Evolutionary conservation across 2,329 filamentous ascomycete species (phyloP), one percentile per base, ranked within the genome.

Genomic region (Herpomyces periplanetae): DNA sequence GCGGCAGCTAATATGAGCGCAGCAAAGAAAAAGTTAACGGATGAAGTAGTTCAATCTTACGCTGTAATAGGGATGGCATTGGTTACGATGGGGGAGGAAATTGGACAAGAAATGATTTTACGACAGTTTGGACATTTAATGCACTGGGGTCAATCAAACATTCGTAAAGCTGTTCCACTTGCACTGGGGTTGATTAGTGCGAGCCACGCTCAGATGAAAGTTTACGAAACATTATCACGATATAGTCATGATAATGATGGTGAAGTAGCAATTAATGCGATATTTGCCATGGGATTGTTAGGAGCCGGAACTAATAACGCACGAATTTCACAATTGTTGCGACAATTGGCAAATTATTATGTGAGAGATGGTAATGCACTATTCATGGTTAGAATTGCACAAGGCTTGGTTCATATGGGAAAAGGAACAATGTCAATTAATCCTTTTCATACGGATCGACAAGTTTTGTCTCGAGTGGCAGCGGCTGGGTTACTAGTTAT

Each of bases 221-320:
- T 96, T 18, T 96, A 96, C 44, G 80, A 96, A 38, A 96, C 80
- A 1, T 48, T 96, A 5, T 96, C 80, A 19, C 53, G 80, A 34
- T 96, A 96, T 50, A 84, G 65, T 27, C 80, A 96, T 51, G 80
- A 96, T 44, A 96, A 80, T 29, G 80, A 96, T 42, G 84, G 75
- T 25, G 80, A 96, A 32, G 80, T 96, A 17, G 80, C 80, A 15
- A 65, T 96, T 40, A 96, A 91, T 35, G 71, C 80, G 32, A 96
- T 96, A 35, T 96, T 96, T 34, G 73, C 80, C 28, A 96, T 96
- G 80, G 80, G 80, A 41, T 60, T 96, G 23, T 51, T 87, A 14
- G 80, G 80, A 31, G 80, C 80, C 2, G 80, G 80, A 30, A 96
- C 80, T 21, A 96, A 96, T 50, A 96, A 96, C 35, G 84, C 80